Evolutionary conservation across 441 rosid species (phyloP).

Genomic region (Syzygium malaccense): DNA sequence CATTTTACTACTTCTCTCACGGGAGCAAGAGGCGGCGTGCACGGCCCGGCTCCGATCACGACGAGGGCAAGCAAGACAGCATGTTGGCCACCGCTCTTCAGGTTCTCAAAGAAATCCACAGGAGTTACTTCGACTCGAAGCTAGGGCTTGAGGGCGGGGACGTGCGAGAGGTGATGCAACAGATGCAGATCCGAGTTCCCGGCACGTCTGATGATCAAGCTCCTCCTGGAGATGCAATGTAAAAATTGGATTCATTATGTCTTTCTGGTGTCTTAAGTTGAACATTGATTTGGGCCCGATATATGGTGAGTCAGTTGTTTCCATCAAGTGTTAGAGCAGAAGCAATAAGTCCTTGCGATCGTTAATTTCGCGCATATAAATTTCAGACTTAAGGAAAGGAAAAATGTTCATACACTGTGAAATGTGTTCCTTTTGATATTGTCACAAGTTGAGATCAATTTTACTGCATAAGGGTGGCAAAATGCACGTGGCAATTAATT

Average conservation of each 20-base stretch:
- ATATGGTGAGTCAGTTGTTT: not conserved
- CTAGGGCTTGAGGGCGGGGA: not conserved
- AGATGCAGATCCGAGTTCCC: not conserved
- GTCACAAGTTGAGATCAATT: not conserved
- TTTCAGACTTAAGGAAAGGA: not conserved
- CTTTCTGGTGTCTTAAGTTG: not conserved
- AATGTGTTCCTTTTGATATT: not conserved
- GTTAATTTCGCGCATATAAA: not conserved
- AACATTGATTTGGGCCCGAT: not conserved
- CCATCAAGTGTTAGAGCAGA: not conserved
- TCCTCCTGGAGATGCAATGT: not conserved
- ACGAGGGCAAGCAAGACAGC: not conserved
- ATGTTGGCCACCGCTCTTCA: not conserved
- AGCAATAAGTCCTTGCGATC: not conserved
- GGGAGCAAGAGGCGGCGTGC: not conserved
- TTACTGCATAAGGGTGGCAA: not conserved
- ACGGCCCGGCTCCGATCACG: not conserved
- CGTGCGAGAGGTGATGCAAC: not conserved
- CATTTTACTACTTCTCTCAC: not conserved
- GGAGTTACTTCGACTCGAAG: not conserved
- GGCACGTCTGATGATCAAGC: not conserved
- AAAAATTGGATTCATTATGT: not conserved
- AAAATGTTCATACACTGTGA: not conserved
- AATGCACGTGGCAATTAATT: not conserved
- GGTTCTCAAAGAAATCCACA: not conserved